Evolutionary conservation across 345 rosid genomes (phyloP).

Genomic region (Rhodamnia rubescens): DNA sequence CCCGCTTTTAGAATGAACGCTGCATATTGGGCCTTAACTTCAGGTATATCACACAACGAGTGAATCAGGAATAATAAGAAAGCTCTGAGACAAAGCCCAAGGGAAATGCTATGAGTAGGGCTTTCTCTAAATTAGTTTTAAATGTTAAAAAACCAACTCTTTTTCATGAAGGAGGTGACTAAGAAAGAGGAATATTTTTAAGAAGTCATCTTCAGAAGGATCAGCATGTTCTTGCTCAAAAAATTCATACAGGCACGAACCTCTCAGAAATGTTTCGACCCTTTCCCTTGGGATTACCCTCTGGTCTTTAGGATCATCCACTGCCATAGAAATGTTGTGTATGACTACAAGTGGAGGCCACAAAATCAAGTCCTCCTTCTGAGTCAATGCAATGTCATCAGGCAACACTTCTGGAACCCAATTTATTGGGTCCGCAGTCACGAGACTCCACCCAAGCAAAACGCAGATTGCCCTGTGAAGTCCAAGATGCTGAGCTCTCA

Average conservation of each 20-base stretch:
- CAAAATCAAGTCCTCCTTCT: slow-evolving; percentile 40
- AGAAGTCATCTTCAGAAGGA: not conserved
- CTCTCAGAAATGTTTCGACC: slow-evolving; percentile 39
- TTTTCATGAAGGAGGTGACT: not conserved
- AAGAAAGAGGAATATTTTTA: not conserved
- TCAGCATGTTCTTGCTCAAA: not conserved
- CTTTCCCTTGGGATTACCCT: slow-evolving; percentile 35
- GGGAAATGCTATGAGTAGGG: not conserved
- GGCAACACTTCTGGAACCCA: slow-evolving; percentile 33
- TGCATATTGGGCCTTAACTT: not conserved
- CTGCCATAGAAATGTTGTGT: slow-evolving; percentile 41
- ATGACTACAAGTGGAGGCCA: slow-evolving; percentile 42
- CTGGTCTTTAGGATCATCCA: slow-evolving; percentile 34
- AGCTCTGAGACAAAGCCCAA: not conserved
- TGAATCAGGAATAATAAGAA: not conserved
- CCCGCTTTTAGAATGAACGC: not conserved
- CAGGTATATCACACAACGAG: not conserved
- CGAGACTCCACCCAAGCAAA: slow-evolving; percentile 42
- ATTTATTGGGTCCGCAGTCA: slow-evolving; percentile 24
- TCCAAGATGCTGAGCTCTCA: slow-evolving; percentile 41
- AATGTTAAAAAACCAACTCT: not conserved
- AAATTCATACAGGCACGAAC: slow-evolving; percentile 6
- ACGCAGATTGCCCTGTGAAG: slow-evolving; percentile 49
- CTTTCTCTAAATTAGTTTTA: not conserved
- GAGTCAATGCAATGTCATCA: slow-evolving; percentile 26